Conservation (phyloP, 139 green algal genomes). For the Gonium pectorale region DNA sequence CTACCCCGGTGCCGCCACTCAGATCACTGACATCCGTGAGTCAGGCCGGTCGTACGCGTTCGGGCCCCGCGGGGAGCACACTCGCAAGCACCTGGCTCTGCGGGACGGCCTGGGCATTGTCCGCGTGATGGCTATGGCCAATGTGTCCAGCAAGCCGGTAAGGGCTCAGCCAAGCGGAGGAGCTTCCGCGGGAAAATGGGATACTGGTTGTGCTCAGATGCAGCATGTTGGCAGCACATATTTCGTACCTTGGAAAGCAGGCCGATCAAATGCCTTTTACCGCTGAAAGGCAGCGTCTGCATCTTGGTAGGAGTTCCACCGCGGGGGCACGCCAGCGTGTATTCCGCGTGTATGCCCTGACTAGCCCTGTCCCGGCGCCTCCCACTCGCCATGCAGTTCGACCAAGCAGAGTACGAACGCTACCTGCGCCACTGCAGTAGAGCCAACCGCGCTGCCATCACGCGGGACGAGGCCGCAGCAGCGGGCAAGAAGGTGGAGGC, state of each 20-base stretch:
- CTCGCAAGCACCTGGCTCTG: constrained; percentile 61
- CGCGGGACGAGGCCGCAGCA: constrained; percentile 19
- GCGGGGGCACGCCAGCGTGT: no score
- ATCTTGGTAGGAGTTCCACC: no score
- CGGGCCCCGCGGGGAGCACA: constrained; percentile 35
- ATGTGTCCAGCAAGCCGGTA: constrained; percentile 46
- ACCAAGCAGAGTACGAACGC: constrained; percentile 45
- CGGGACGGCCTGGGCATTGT: constrained; percentile 50
- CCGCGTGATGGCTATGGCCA: constrained; percentile 50
- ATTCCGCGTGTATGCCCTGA: no score
- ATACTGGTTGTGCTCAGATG: no score
- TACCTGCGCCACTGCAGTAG: constrained; percentile 38
- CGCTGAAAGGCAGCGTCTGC: no score
- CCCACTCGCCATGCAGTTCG: not conserved
- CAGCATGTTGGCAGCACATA: no score
- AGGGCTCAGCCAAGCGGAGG: no score
- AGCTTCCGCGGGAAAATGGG: no score
- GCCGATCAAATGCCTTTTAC: no score
- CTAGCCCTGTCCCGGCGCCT: not conserved
- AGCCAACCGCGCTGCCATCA: constrained; percentile 26
- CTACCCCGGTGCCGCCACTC: not conserved
- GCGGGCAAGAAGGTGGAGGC: constrained; percentile 24
- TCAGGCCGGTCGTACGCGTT: constrained; percentile 39
- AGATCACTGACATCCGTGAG: constrained; percentile 46
- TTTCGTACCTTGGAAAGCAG: no score